Evolutionary conservation across 768 basidiomycete species (phyloP).

Genomic region (Russula vinacea): DNA sequence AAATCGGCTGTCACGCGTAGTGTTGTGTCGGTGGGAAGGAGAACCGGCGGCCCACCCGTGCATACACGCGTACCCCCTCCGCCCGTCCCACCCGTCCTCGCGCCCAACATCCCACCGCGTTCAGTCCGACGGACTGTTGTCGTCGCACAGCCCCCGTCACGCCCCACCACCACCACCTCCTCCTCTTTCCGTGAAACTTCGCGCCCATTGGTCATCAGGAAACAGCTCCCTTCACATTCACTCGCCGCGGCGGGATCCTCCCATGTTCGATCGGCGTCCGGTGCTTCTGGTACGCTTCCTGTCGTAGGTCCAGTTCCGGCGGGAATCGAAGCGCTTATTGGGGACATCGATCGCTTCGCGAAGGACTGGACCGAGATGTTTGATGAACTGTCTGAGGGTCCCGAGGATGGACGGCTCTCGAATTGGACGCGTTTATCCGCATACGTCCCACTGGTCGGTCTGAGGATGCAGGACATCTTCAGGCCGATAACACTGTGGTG

Average conservation of each 20-base stretch:
- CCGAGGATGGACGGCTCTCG: background rate
- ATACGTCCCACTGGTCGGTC: background rate
- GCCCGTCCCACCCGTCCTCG: background rate
- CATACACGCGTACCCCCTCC: conserved; percentile 7
- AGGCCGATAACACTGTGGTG: background rate
- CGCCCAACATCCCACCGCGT: background rate
- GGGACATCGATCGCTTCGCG: conserved; percentile 20
- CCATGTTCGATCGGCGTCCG: background rate
- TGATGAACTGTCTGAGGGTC: conserved; percentile 7
- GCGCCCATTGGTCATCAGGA: conserved; percentile 11
- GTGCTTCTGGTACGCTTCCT: background rate
- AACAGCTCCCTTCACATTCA: background rate
- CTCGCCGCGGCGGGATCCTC: background rate
- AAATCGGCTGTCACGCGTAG: background rate
- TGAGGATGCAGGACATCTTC: background rate
- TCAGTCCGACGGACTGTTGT: background rate
- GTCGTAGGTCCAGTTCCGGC: background rate
- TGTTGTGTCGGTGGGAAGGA: conserved; percentile 17
- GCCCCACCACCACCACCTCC: too few species aligned
- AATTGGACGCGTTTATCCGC: background rate
- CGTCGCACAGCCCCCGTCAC: background rate
- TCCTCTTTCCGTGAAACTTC: background rate
- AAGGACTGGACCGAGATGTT: conserved; percentile 25
- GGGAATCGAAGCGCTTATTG: conserved; percentile 18
- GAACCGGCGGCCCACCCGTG: conserved; percentile 7